phyloP scores from a whole-genome alignment of 2,329 filamentous ascomycete species.

The Cyanodermella asteris region DNA sequence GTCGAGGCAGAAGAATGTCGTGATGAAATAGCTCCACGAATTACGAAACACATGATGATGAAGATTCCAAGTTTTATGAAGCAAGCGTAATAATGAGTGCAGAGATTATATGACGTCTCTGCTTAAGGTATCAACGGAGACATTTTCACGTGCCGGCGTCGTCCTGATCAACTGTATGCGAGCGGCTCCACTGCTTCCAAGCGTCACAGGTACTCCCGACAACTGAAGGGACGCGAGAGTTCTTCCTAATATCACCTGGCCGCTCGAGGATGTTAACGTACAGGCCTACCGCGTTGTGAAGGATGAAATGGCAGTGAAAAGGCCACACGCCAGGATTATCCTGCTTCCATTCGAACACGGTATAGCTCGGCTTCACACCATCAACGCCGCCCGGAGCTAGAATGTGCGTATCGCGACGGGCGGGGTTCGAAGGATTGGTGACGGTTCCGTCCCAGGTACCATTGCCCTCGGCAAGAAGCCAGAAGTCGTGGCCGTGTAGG shows the following conservation, averaged over 20 bases:
- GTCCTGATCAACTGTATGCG: too few species aligned
- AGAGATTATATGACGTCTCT: too few species aligned
- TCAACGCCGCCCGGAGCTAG: slow-evolving; percentile 14
- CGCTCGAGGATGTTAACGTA: slow-evolving; percentile 19
- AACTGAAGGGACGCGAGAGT: too few species aligned
- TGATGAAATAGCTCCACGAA: too few species aligned
- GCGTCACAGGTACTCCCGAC: too few species aligned
- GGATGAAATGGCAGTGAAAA: slow-evolving; percentile 27
- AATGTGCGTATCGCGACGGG: slow-evolving; percentile 13
- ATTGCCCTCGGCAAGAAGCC: slow-evolving; percentile 17
- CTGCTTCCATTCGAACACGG: slow-evolving; percentile 15
- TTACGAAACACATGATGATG: too few species aligned
- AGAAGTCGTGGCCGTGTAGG: slow-evolving; percentile 27
- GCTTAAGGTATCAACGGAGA: too few species aligned
- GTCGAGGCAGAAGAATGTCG: too few species aligned
- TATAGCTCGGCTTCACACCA: slow-evolving; percentile 7
- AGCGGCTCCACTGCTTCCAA: too few species aligned
- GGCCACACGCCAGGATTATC: slow-evolving; percentile 6
- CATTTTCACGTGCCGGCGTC: too few species aligned
- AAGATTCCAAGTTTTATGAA: too few species aligned
- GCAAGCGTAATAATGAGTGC: too few species aligned
- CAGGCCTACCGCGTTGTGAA: slow-evolving; percentile 25
- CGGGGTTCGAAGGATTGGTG: slow-evolving; percentile 15
- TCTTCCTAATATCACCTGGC: slow-evolving; percentile 1
- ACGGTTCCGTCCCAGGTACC: slow-evolving; percentile 20